These are phyloP conservation scores for Teratosphaeriaceae sp. DNA, from an alignment of 2,329 filamentous ascomycete genomes.

Conservation along the genomic window DNA sequence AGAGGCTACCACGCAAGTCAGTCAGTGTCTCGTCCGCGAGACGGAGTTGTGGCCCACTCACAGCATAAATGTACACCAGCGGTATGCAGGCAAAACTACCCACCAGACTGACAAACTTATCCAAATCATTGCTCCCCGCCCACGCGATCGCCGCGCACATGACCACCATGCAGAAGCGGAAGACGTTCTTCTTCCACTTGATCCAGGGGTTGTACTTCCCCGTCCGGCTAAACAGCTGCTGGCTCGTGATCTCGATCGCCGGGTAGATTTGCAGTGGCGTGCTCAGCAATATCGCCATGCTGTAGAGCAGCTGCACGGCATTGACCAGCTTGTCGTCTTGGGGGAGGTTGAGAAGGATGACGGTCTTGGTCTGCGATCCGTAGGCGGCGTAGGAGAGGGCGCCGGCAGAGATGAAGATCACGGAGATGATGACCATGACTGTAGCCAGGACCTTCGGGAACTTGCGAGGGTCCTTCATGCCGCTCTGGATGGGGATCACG, in stretches of 20 bases:
- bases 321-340: constrained; percentile 96
- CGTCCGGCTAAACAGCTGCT: constrained; percentile 85
- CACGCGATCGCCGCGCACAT: constrained; percentile 83
- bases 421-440: constrained; percentile 93
- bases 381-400: constrained; percentile 94
- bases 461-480: constrained; percentile 84
- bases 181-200: constrained; percentile 99
- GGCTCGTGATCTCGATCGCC: constrained; percentile 92
- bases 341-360: constrained; percentile 91
- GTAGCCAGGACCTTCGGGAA: constrained; percentile 82
- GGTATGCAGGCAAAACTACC: constrained; percentile 98
- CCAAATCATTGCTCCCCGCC: constrained; percentile 84
- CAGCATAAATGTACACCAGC: constrained; percentile 94
- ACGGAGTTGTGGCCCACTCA: no score
- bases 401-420: constrained; percentile 85
- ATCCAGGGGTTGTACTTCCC: constrained; percentile 98
- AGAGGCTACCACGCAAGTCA: constrained; percentile 55
- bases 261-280: constrained; percentile 97
- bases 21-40: not conserved
- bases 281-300: constrained; percentile 90
- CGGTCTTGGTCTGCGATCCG: constrained; percentile 90
- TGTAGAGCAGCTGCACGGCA: constrained; percentile 92
- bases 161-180: constrained; percentile 87
- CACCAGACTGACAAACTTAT: constrained; percentile 95
- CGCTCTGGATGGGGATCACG: constrained; percentile 96